Evolutionary conservation across 495 filamentous ascomycete species (phyloP), one percentile per base, ranked within the genome.

Genomic region (Pseudomonodictys pantanalensis): DNA sequence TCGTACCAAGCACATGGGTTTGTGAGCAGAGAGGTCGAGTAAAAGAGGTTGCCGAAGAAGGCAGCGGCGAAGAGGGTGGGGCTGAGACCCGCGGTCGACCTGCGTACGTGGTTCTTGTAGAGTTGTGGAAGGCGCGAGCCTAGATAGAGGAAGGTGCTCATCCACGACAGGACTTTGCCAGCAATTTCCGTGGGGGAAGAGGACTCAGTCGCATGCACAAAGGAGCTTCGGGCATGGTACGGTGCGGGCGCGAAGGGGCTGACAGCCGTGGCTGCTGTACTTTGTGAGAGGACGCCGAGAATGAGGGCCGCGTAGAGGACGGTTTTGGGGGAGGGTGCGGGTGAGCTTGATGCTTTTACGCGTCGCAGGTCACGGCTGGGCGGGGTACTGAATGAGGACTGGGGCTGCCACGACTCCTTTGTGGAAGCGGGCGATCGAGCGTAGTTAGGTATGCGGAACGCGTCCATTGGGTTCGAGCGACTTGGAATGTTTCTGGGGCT

Each of bases 11-110:
- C 86, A 54, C 83, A 81, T 5, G 87, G 86, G 68, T 88, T 90
- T 4, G 84, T 77, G 22, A 86, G 67, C 7, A 90, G 71, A 10
- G 86, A 87, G 32, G 76, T 60, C 11, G 83, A 86, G 73, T 90
- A 90, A 76, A 88, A 88, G 45, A 87, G 66, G 68, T 90, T 90
- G 15, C 86, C 86, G 62, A 78, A 79, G 67, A 90, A 90, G 12
- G 86, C 86, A 10, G 86, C 86, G 45, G 83, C 73, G 72, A 90
- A 90, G 38, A 90, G 80, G 1, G 80, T 65, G 1, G 85, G 83
- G 0, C 81, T 85, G n/a, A 90, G 81, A 15, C 86, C 86, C 20
- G 86, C 73, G 7, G 87, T 89, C 53, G 84, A 87, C 65, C 80
- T 81, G 52, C 86, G 84, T 52, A 70, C 56, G 60, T 81, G 79